Evolutionary conservation across 805 yeast species (phyloP), one percentile per base, ranked within the genome.

Genomic region (Candida chilensis): DNA sequence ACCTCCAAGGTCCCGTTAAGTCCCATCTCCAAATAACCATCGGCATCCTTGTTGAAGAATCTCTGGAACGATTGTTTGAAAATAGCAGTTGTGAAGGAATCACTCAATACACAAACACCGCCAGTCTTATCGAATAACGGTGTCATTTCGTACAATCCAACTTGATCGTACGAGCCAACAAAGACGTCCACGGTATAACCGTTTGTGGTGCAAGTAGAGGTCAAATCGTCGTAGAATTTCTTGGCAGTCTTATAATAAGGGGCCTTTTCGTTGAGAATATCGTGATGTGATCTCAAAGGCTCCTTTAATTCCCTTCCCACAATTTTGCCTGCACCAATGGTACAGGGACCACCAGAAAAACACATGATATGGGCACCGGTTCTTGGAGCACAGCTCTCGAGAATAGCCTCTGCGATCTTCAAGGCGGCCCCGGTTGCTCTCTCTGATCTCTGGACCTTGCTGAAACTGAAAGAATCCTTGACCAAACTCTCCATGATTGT

Each of bases 81-180:
- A 37, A 78, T 77, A 1, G 84, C 70, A 0, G 84, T 77, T 20
- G 71, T 65, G 44, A 77, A 78, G 3, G 78, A 70, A 52, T 78
- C 86, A 33, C 78, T 61, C 57, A 76, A 65, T 3, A 78, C 73
- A 16, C 75, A 64, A 3, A 58, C 56, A 30, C 86, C 86, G 17
- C 85, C 85, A 8, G 83, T 75, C 34, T 60, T 60, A 41, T 65
- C 61, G 30, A 73, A 57, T 8, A 77, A 50, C 11, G 64, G 57
- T 35, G 72, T 77, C 85, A 78, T 78, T 46, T 78, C 86, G 37
- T 55, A 68, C 19, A 78, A 54, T 1, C 86, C 86, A 27, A 75
- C 64, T 48, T 78, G 86, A 48, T 78, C 85, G 46, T 77, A 77
- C 9, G 78, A 65, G 11, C 85, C 85, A 34, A 74, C 66, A 38